Percentiles rank a stretch among this genome's conserved stretches.
These are phyloP conservation scores for Penicillium cataractarum DNA, from an alignment of 495 filamentous ascomycete genomes.

Conservation along the genomic window DNA sequence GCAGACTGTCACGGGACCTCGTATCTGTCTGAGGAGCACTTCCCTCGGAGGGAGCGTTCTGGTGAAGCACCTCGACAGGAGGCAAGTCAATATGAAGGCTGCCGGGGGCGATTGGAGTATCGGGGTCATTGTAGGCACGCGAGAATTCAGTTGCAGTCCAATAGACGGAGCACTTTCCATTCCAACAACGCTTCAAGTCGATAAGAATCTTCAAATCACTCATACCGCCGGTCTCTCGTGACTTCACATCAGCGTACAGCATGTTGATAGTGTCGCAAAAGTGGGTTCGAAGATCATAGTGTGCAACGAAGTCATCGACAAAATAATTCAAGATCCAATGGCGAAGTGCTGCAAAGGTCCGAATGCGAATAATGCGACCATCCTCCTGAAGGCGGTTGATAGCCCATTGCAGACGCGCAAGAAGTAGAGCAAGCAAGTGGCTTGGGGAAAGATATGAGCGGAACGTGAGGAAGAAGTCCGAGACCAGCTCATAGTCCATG, in stretches of 20 bases:
- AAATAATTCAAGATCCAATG: conserved; percentile 99
- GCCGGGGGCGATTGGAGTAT: conserved; percentile 76
- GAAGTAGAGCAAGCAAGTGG: conserved; percentile 78
- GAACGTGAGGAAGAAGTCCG: conserved; percentile 97
- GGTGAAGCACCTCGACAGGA: conserved; percentile 23
- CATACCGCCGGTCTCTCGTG: conserved; percentile 55
- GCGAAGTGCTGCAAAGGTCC: conserved; percentile 92
- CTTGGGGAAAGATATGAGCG: conserved; percentile 77
- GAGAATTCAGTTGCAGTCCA: conserved; percentile 77
- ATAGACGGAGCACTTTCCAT: conserved; percentile 83
- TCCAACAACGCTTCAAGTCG: conserved; percentile 97
- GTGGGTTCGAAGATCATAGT: conserved; percentile 72
- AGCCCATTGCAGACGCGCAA: conserved; percentile 87
- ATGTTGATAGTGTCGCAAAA: conserved; percentile 85
- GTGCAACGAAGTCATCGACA: conserved; percentile 89
- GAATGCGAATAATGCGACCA: conserved; percentile 88
- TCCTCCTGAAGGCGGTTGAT: conserved; percentile 78
- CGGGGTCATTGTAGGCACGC: conserved; percentile 54
- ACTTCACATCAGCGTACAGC: conserved; percentile 64
- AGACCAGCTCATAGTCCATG: conserved; percentile 95
- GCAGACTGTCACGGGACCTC: conserved; percentile 35
- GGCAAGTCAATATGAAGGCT: conserved; percentile 46
- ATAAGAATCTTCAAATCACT: conserved; percentile 90
- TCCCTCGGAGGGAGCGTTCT: conserved; percentile 7
- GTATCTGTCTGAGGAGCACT: conserved; percentile 21